phyloP scores from a whole-genome alignment of 1,139 yeast genomes.

The Yamadazyma atmosphaerica region DNA sequence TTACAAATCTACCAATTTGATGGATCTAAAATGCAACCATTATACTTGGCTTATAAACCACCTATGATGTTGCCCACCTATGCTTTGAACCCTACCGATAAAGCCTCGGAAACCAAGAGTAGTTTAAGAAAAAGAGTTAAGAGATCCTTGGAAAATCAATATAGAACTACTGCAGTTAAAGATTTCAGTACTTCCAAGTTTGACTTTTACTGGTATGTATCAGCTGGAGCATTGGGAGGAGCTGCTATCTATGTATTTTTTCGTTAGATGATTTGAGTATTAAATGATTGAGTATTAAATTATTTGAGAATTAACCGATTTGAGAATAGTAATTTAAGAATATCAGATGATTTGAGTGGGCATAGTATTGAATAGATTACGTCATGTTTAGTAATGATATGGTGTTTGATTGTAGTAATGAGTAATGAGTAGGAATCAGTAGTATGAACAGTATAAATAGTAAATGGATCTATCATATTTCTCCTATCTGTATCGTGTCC shows the following conservation, averaged over 20 bases:
- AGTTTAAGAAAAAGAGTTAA: conserved; percentile 52
- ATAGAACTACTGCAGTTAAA: conserved; percentile 72
- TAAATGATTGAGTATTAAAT: too few relatives aligned
- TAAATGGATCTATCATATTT: too few relatives aligned
- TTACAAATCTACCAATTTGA: conserved; percentile 77
- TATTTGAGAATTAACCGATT: too few relatives aligned
- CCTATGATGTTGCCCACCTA: conserved; percentile 94
- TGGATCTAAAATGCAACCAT: conserved; percentile 81
- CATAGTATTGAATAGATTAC: too few relatives aligned
- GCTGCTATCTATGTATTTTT: conserved; percentile 22
- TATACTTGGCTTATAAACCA: conserved; percentile 88
- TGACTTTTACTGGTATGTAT: conserved; percentile 49
- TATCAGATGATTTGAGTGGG: too few relatives aligned
- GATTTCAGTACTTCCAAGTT: conserved; percentile 39
- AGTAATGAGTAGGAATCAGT: too few relatives aligned
- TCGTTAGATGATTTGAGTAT: too few relatives aligned
- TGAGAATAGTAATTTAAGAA: too few relatives aligned
- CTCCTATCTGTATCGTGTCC: too few relatives aligned
- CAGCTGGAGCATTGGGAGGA: conserved; percentile 29
- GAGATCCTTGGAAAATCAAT: conserved; percentile 77
- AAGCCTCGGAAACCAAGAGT: conserved; percentile 36
- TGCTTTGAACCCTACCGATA: conserved; percentile 82
- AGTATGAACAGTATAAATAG: too few relatives aligned
- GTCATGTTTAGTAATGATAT: too few relatives aligned
- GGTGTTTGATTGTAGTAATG: too few relatives aligned